Evolutionary conservation across 768 basidiomycete genomes (phyloP), one percentile per base, ranked within the genome.

Genomic region (Cyclocybe aegerita): DNA sequence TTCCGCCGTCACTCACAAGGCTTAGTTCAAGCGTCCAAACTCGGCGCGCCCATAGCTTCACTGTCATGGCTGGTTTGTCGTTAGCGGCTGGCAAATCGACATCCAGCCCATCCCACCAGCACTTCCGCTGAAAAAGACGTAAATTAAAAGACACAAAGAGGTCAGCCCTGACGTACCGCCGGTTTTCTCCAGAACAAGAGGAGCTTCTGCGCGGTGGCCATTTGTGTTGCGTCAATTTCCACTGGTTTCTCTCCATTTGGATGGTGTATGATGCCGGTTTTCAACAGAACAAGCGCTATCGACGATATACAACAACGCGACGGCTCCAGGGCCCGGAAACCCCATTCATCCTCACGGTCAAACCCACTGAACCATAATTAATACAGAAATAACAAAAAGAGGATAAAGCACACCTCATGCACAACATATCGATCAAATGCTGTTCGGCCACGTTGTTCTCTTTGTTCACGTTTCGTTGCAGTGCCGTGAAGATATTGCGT

Each of bases 21-120:
- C 92, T 94, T 51, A 98, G 78, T 74, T 99, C 97, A 50, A 99
- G 76, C 8, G 97, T 99, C 97, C 97, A 99, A 11, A 99, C 97
- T 50, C 97, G 76, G 50, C 97, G 81, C 14, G 96, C 94, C 96
- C 97, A 98, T 40, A 99, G 78, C 70, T 98, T 98, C 59, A 95
- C 81, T 8, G 68, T 72, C 60, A 79, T 74, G 7, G 78, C 71
- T 6, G 77, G 62, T 44, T 81, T 70, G 34, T 77, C 77, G 4
- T 73, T 82, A 1, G 74, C 65, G 4, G 78, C 75, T 7, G 88
- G 82, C 38, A 98, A 65, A 47, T 97, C 90, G 14, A 96, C 84
- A 57, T 96, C 93, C 35, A 94, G 77, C 9, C 96, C 96, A 60
- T 99, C 97, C 97, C 97, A 99, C 97, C 97, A 99, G 71, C 96